These are phyloP conservation scores for Calonectria pseudoturangicola DNA, from an alignment of 2,329 filamentous ascomycete genomes.

Conservation along the genomic window DNA sequence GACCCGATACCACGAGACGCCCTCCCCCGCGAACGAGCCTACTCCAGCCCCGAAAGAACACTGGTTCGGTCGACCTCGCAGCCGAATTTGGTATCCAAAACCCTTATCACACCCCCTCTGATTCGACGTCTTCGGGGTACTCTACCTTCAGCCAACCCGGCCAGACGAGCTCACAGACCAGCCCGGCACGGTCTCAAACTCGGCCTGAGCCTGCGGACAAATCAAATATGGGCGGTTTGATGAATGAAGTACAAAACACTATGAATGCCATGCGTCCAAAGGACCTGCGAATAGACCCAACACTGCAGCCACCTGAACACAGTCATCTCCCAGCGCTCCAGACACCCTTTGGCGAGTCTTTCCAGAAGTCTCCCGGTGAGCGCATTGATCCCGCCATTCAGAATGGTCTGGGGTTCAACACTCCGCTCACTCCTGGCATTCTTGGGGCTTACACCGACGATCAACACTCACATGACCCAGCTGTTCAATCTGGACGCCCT, in stretches of 20 bases:
- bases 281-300: conserved; percentile 60
- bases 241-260: conserved; percentile 73
- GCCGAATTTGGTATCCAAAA: conserved; percentile 77
- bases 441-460: conserved; percentile 49
- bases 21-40: conserved; percentile 73
- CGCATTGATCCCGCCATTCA: conserved; percentile 51
- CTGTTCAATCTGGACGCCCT: conserved; percentile 37
- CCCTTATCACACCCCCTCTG: conserved; percentile 78
- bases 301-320: conserved; percentile 52
- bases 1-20: conserved; percentile 69
- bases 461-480: conserved; percentile 35
- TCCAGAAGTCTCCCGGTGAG: conserved; percentile 51
- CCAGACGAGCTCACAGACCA: conserved; percentile 76
- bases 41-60: conserved; percentile 64
- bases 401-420: conserved; percentile 44
- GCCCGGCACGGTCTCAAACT: conserved; percentile 57
- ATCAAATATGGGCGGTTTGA: conserved; percentile 70
- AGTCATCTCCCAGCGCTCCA: conserved; percentile 37
- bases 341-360: conserved; percentile 53
- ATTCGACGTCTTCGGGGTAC: conserved; percentile 79
- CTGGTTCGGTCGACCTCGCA: conserved; percentile 71
- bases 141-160: conserved; percentile 76
- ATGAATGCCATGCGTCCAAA: conserved; percentile 61
- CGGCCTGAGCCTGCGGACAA: conserved; percentile 64
- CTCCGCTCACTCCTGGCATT: conserved; percentile 36